Conservation (phyloP, 2,329 filamentous ascomycete genomes). For the Didymella exigua region DNA sequence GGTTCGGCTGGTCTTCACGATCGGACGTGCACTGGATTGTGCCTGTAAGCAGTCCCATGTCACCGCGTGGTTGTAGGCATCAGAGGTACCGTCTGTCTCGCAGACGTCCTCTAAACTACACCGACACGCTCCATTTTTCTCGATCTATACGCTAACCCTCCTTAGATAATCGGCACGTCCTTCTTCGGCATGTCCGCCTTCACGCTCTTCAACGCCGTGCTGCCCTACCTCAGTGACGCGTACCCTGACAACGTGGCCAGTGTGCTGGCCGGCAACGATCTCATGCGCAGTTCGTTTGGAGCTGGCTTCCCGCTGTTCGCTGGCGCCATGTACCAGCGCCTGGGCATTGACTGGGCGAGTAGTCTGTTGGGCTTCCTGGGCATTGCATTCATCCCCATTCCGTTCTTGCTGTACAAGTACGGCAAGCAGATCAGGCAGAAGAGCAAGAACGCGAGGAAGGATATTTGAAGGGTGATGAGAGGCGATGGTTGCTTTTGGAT, state of each 20-base stretch:
- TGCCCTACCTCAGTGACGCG: conserved; percentile 53
- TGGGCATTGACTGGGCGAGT: conserved; percentile 52
- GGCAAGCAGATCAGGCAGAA: conserved; percentile 50
- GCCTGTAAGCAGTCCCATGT: conserved; percentile 22
- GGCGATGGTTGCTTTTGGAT: neutral
- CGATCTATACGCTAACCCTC: neutral
- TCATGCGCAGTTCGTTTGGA: conserved; percentile 51
- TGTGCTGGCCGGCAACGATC: conserved; percentile 53
- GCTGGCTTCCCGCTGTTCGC: conserved; percentile 51
- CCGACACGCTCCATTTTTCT: too few relatives aligned
- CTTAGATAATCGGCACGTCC: conserved; percentile 41
- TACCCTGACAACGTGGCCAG: conserved; percentile 52
- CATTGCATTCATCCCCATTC: conserved; percentile 54
- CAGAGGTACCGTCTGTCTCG: too few relatives aligned
- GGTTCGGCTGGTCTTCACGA: conserved; percentile 49
- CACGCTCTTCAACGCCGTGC: conserved; percentile 55
- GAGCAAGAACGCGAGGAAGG: conserved; percentile 51
- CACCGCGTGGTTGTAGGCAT: neutral
- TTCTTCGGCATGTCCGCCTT: conserved; percentile 48
- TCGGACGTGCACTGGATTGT: conserved; percentile 48
- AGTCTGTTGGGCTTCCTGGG: conserved; percentile 50
- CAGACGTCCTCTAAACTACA: too few relatives aligned
- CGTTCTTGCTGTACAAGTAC: conserved; percentile 53
- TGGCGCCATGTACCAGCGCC: conserved; percentile 28
- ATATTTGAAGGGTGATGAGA: conserved; percentile 35